Evolutionary conservation across 805 yeast species (phyloP), one percentile per base, ranked within the genome.

Genomic region (Cyberlindnera galapagoensis): DNA sequence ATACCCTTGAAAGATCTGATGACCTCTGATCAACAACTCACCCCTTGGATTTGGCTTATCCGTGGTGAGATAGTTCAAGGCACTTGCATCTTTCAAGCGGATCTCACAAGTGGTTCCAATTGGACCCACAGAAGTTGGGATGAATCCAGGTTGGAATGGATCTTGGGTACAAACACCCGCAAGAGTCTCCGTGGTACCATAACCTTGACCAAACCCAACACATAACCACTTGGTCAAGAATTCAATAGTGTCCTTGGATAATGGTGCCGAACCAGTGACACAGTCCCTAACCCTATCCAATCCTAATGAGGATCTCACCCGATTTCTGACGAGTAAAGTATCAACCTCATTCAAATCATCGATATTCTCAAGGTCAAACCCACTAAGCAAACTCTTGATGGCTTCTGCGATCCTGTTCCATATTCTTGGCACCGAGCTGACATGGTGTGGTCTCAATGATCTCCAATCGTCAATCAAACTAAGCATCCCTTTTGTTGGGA

Each of bases 261-360:
- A 65, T 13, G 84, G 83, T 5, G 84, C 83, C 25, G 78, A 69
- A 72, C 85, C 80, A 21, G 60, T 50, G 18, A 52, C 42, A 28
- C 56, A 43, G 22, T 45, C 36, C 12, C 46, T 31, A 10, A 56
- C 37, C 21, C 62, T 52, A 20, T 61, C 64, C 46, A 67, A 57
- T 0, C 74, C 74, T 9, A 66, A 43, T 7, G 43, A 39, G 4
- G 35, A 44, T 46, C 54, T 44, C 29, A 46, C 21, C 18, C 31
- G 29, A 21, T 40, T 46, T 22, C 31, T 28, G 18, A 56, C 38
- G 44, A 67, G 41, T 7, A 63, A 27, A 17, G 42, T 30, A 39
- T 67, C 70, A 47, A 57, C 52, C 8, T 60, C 31, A 9, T 27
- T 13, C 18, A 24, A 7, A 5, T 11, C 6, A 7, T 22, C 22